Conservation (phyloP, 2,329 filamentous ascomycete species). For the Escovopsis sp. region DNA sequence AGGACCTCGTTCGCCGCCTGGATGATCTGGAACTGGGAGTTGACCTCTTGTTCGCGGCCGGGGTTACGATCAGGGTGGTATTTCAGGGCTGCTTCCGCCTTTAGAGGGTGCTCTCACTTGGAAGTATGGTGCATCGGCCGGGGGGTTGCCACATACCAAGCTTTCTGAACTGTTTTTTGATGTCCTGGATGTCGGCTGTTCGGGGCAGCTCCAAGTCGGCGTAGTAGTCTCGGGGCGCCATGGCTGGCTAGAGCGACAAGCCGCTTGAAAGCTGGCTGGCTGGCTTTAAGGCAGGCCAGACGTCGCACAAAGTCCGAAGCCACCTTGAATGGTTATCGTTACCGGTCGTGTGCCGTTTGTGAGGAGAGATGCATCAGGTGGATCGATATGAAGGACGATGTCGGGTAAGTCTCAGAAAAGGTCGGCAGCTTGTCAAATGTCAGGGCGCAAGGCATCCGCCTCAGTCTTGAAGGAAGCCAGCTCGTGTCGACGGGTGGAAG, state of each 20-base stretch:
- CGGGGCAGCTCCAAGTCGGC: conserved; percentile 61
- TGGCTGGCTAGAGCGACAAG: conserved; percentile 9
- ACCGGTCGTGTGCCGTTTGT: no score
- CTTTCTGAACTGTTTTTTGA: conserved; percentile 78
- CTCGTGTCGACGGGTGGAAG: no score
- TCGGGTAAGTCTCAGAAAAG: no score
- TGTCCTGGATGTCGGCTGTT: conserved; percentile 54
- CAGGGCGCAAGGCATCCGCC: no score
- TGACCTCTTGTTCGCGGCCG: conserved; percentile 64
- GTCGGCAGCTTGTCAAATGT: no score
- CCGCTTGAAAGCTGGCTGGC: background rate
- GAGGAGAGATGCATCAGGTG: no score
- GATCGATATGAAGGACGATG: no score
- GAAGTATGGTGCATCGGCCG: conserved; percentile 6
- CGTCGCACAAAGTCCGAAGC: no score
- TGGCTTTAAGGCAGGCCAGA: background rate
- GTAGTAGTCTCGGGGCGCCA: conserved; percentile 58
- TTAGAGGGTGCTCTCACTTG: conserved; percentile 6
- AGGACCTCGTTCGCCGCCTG: conserved; percentile 72
- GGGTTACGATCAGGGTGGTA: conserved; percentile 85
- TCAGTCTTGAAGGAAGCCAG: no score
- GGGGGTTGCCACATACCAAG: conserved; percentile 39
- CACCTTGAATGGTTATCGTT: no score
- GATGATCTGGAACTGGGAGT: conserved; percentile 72
- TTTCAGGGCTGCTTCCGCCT: conserved; percentile 46